Evolutionary conservation across 352 stramenopile species (phyloP), one percentile per base, ranked within the genome.

Genomic region (Pythium insidiosum): DNA sequence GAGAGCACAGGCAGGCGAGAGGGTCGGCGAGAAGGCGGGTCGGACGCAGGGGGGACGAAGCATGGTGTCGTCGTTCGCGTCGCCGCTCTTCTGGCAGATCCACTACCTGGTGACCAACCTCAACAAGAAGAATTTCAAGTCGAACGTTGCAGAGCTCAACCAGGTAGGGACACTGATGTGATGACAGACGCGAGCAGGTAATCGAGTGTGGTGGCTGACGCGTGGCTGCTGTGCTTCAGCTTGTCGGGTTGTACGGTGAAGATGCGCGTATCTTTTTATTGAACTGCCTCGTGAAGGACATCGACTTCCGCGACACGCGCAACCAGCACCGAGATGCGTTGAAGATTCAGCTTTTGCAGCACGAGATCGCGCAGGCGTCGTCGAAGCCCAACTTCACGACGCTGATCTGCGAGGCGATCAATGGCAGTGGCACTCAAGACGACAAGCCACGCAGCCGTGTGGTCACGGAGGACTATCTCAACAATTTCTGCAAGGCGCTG

Each of bases 41-140:
- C 9, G n/a, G 35, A 23, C 10, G 9, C 28, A 33, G 28, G 28
- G n/a, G n/a, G n/a, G n/a, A n/a, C n/a, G 15, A 33, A 33, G 28
- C 28, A 38, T 29, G 38, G 92, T 94, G 82, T 78, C 91, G 58
- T 92, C 82, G 57, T 95, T 96, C 60, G 84, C 84, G 54, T 95
- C 85, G 61, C 87, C 87, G 51, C 65, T 96, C 28, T 96, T 96
- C 64, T 96, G 83, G 85, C 87, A 96, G 68, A 96, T 96, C 53
- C 88, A 93, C 53, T 95, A 94, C 59, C 66, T 96, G 44, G 84
- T 96, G 25, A 93, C 78, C 24, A 96, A 94, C 63, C 75, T 96
- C 40, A 95, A 63, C 68, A 96, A 96, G 73, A 95, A 95, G 49
- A 95, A 95, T 63, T 94, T 95, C 65, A 95, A 95, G 68, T 87